phyloP scores from a whole-genome alignment of 1,284 basidiomycete species.

The Rhodotorula sp. region DNA sequence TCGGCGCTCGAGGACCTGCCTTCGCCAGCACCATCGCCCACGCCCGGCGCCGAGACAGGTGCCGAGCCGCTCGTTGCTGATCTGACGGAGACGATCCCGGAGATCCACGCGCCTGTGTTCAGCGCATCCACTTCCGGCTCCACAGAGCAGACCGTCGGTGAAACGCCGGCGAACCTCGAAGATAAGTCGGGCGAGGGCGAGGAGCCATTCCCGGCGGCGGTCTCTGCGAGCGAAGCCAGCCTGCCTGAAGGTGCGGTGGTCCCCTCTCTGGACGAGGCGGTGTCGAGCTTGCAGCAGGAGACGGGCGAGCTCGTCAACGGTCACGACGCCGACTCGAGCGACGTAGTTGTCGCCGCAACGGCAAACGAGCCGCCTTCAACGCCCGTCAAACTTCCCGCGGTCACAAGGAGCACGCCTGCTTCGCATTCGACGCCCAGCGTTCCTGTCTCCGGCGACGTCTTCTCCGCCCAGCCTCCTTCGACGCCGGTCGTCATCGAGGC shows the following conservation, averaged over 20 bases:
- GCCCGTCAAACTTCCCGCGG: background rate
- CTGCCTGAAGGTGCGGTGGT: too few relatives aligned
- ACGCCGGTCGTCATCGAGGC: background rate
- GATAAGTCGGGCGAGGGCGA: background rate
- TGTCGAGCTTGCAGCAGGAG: background rate
- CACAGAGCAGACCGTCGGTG: too few relatives aligned
- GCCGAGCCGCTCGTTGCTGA: background rate
- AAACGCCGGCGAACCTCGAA: too few relatives aligned
- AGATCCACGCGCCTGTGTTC: slow-evolving; percentile 7
- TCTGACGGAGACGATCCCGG: slow-evolving; percentile 8
- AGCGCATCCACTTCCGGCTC: too few relatives aligned
- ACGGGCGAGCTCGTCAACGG: background rate
- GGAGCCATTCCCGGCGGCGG: background rate
- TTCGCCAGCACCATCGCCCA: slow-evolving; percentile 4
- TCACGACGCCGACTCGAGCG: background rate
- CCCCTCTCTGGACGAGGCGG: background rate
- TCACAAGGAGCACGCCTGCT: background rate
- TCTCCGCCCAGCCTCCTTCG: background rate
- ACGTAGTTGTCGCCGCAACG: too few relatives aligned
- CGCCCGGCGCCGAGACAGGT: background rate
- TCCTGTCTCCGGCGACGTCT: background rate
- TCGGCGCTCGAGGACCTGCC: slow-evolving; percentile 13
- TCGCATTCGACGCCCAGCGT: background rate
- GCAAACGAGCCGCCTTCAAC: background rate
- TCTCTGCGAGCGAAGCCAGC: background rate